Conservation (phyloP, 306 rosid species). For the Inga oerstediana region DNA sequence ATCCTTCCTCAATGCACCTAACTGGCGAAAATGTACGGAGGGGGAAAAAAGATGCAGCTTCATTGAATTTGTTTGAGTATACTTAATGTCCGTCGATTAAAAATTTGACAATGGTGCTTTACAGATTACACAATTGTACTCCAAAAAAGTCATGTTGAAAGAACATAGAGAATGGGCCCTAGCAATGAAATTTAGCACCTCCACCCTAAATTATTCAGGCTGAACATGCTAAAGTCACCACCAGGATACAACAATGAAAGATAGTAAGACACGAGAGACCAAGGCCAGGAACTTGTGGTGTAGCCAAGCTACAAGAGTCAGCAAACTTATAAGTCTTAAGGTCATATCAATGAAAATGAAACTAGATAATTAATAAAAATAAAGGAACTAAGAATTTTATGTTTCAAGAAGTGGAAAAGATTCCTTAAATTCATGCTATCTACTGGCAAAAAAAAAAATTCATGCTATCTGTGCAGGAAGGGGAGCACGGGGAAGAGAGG, state of each 20-base stretch:
- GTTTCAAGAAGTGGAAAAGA: not conserved
- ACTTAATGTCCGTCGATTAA: not conserved
- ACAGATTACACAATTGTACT: not conserved
- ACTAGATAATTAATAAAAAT: conserved; percentile 16
- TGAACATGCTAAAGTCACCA: not conserved
- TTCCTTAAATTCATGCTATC: not conserved
- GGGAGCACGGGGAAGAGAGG: not conserved
- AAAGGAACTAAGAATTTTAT: not conserved
- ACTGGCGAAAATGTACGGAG: not conserved
- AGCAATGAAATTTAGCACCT: not conserved
- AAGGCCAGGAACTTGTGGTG: not conserved
- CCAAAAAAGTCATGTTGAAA: not conserved
- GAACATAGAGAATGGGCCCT: not conserved
- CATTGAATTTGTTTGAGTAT: not conserved
- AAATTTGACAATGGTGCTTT: not conserved
- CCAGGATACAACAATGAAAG: not conserved
- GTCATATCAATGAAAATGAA: not conserved
- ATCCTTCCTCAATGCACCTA: not conserved
- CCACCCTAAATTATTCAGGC: not conserved
- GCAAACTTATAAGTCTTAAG: not conserved
- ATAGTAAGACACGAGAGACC: not conserved
- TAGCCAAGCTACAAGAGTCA: not conserved
- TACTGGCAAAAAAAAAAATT: not conserved
- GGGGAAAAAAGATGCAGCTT: not conserved
- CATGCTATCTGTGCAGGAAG: not conserved